Conservation (phyloP, 1,284 basidiomycete species). For the Trichosporon asahii region DNA sequence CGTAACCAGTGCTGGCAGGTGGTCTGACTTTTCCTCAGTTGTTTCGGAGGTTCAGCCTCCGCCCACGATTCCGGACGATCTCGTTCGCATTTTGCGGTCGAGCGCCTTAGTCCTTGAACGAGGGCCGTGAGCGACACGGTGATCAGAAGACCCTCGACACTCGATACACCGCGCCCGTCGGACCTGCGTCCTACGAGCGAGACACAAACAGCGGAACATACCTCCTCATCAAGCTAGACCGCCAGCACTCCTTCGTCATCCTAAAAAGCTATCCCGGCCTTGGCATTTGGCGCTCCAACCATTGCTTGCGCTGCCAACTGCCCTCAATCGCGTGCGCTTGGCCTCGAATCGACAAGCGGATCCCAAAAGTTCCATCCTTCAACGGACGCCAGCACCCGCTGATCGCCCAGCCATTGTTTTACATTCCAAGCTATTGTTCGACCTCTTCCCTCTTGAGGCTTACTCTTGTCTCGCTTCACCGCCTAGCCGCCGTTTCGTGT, state of each 20-base stretch:
- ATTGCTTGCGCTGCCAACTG: not conserved
- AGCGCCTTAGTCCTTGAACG: not conserved
- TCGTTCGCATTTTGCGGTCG: not conserved
- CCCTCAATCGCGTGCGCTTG: not conserved
- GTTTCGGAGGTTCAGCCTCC: not conserved
- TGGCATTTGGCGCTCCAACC: not conserved
- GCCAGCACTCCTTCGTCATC: not conserved
- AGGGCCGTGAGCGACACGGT: conserved; percentile 9
- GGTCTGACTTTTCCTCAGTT: conserved; percentile 8
- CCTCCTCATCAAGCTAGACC: not conserved
- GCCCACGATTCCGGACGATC: not conserved
- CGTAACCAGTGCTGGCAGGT: not conserved
- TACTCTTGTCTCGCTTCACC: not conserved
- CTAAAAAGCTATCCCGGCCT: not conserved
- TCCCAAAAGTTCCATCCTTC: not conserved
- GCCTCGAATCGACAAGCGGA: not conserved
- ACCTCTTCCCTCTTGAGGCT: not conserved
- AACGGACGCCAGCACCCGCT: not conserved
- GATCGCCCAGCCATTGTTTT: conserved; percentile 6
- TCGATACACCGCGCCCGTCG: not conserved
- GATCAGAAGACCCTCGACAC: not conserved
- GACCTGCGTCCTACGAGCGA: not conserved
- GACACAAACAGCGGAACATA: not conserved
- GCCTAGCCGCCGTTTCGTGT: not conserved
- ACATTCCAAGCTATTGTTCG: not conserved